Base-by-base conservation (phyloP, 1,139 yeast genomes). In the Saccharomyces uvarum region DNA sequence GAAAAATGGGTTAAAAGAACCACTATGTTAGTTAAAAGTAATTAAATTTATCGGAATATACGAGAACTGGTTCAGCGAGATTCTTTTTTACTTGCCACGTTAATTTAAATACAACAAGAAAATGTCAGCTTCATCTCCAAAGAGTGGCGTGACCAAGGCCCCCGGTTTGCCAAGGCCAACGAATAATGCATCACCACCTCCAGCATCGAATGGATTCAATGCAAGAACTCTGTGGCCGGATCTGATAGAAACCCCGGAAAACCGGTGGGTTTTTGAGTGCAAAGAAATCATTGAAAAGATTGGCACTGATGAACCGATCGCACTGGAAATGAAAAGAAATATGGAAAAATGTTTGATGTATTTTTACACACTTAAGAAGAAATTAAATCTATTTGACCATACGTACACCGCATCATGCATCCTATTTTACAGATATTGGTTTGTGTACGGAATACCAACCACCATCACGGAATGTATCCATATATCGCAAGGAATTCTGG, bases 401-500 rank as follows among this genome's bases (percentile, higher is more conserved):
- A 68, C 72, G 0, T 70, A 69, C 50, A 68, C 71, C 1, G 70
- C 70, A 2, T 64, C 71, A 19, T 64, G 71, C 53, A 66, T 68
- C 8, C 53, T 68, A 27, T 67, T 69, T 50, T 69, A 63, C 59
- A 61, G 73, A 38, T 68, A 67, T 51, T 70, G 73, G 73, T 67
- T 55, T 51, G 51, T 61, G 13, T 62, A 61, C 57, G 65, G 66
- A 14, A 54, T 66, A 33, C 69, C 71, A 48, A 55, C 59, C 9
- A 55, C 61, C 24, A 32, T 64, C n/a, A 55, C 61, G 3, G 67
- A 66, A 28, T 65, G 70, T 52, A 62, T 66, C 41, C 67, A 65
- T 57, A 55, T 67, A 14, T 61, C 71, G 2, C 70, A 67, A 53
- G 69, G 70, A 1, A 61, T 69, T n/a, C 51, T 70, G 11, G 71